Base-by-base conservation (phyloP, 371 early-diverging fungal species). In the Mucor mucedo region DNA sequence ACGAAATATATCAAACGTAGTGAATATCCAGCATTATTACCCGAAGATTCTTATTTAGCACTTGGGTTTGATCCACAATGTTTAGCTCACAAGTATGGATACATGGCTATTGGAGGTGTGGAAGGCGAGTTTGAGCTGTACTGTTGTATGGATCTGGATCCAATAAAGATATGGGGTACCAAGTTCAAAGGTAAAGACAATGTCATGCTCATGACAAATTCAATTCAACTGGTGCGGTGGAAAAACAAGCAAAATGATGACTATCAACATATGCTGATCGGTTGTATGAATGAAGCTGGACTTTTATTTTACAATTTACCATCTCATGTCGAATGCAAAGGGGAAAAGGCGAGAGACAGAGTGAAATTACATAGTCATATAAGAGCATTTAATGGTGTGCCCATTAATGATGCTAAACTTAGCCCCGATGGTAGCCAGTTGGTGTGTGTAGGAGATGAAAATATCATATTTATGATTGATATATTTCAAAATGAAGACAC, bases 151-250 rank as follows among this genome's bases (percentile, higher is more conserved):
- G 67, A 78, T 16, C 57, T 50, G 5, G 57, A 53, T 2, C 61
- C 63, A 21, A 21, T 65, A 54, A 76, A 82, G 72, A 69, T 75
- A 52, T 74, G 75, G 79, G 72, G 79, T 40, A 69, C 69, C 1
- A 69, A 71, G 50, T 69, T 66, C 61, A 66, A 73, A 44, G 58
- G 78, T 52, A 72, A 60, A 29, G 66, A 75, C 38, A 75, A 78
- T 40, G 72, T 76, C 5, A 71, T 73, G 69, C 52, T 75, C 16
- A 86, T 86, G 82, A 70, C 84, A 30, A 86, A 84, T 61, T 70
- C 82, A 11, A 62, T 82, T n/a, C 82, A 86, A 55, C 74, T 86
- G 49, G 82, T 83, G 4, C 83, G 86, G 30, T 78, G 78, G 76
- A 70, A 70, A 28, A 65, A 70, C 27, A 67, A 62, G 28, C n/a